A percentile compares a stretch with the other conserved stretches of the same genome.
These are phyloP conservation scores for Oryza punctata DNA, from an alignment of 176 grass and related monocot species.

Conservation along the genomic window DNA sequence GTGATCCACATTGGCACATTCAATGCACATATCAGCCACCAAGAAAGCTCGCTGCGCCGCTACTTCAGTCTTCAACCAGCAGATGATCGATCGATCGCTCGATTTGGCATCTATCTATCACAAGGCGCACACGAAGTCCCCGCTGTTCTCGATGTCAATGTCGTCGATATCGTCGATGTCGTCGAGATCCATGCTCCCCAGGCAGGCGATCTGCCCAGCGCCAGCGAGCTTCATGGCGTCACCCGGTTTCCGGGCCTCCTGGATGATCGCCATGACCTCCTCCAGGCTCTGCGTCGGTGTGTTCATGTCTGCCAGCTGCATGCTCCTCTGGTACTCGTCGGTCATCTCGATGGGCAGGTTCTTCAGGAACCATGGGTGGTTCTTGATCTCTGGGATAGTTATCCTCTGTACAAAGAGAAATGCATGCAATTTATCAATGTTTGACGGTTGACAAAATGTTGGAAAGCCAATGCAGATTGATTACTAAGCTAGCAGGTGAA, in stretches of 20 bases:
- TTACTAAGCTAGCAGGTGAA: background rate
- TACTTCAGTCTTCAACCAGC: constrained; percentile 2
- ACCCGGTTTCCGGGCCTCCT: constrained; percentile 64
- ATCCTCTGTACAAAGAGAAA: constrained; percentile 55
- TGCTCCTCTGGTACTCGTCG: constrained; percentile 54
- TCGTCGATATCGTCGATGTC: constrained; percentile 73
- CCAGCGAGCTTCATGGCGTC: constrained; percentile 9
- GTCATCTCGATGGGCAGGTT: constrained; percentile 81
- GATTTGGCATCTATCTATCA: constrained; percentile 14
- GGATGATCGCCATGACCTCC: constrained; percentile 72
- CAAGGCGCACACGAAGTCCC: constrained; percentile 70
- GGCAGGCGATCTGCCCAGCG: constrained; percentile 41
- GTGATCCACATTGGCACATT: constrained; percentile 7
- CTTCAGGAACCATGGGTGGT: constrained; percentile 83
- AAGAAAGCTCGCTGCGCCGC: constrained; percentile 16
- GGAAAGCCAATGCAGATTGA: background rate
- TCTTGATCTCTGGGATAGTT: constrained; percentile 85
- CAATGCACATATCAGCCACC: background rate
- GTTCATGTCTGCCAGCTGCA: constrained; percentile 46
- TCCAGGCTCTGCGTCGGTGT: constrained; percentile 59
- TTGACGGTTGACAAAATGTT: background rate
- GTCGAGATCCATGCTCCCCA: constrained; percentile 80
- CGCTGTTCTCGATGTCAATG: constrained; percentile 69
- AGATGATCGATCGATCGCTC: background rate
- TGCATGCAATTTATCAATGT: too few relatives aligned